A percentile compares a stretch with the other conserved stretches of the same genome.
phyloP scores from a whole-genome alignment of 2,329 filamentous ascomycete genomes.

The Trichophyton mentagrophytes region DNA sequence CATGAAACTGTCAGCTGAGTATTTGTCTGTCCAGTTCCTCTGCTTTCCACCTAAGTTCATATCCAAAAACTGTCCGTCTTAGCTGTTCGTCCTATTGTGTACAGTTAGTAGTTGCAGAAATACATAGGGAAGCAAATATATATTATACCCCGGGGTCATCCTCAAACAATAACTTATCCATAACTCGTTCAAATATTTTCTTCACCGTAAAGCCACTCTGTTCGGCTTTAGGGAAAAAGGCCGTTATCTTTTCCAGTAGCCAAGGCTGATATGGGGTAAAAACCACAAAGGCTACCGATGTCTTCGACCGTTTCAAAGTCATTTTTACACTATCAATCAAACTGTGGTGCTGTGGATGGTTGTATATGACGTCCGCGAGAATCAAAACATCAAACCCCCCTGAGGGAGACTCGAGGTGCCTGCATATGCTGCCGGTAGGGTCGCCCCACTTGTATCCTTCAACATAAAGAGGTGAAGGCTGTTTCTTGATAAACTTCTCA shows the following conservation, averaged over 20 bases:
- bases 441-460: slow-evolving; percentile 78
- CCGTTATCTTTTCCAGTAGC: slow-evolving; percentile 71
- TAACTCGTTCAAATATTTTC: slow-evolving; percentile 65
- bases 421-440: slow-evolving; percentile 45
- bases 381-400: slow-evolving; percentile 64
- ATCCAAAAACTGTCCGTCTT: slow-evolving; percentile 71
- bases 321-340: slow-evolving; percentile 58
- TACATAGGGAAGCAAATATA: neutral
- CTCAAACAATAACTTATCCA: slow-evolving; percentile 82
- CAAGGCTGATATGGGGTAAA: slow-evolving; percentile 92
- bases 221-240: slow-evolving; percentile 68
- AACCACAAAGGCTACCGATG: slow-evolving; percentile 65
- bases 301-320: slow-evolving; percentile 46
- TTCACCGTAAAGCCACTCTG: slow-evolving; percentile 61
- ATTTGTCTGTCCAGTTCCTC: slow-evolving; percentile 11
- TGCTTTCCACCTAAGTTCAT: slow-evolving; percentile 52
- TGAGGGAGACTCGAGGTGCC: slow-evolving; percentile 37
- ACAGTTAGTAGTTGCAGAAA: neutral
- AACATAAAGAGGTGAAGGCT: slow-evolving; percentile 39
- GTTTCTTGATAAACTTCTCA: slow-evolving; percentile 34
- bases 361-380: slow-evolving; percentile 79
- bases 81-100: slow-evolving; percentile 54
- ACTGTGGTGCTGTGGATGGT: slow-evolving; percentile 73
- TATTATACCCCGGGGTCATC: slow-evolving; percentile 60
- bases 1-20: neutral